Base-by-base conservation (phyloP, 2,329 filamentous ascomycete genomes). In the Cordyceps javanica region DNA sequence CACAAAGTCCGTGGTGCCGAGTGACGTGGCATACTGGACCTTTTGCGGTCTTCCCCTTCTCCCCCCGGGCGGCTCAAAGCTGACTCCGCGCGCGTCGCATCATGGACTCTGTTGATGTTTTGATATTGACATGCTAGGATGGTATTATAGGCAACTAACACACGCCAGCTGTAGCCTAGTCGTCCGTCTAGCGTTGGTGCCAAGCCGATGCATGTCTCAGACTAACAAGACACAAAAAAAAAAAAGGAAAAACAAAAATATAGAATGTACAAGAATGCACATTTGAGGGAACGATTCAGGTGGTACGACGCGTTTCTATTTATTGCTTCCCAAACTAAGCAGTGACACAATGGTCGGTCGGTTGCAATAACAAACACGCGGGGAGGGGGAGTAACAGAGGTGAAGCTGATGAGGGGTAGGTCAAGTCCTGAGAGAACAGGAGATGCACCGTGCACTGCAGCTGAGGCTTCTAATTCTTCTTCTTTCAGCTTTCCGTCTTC, bases 201-300 rank as follows among this genome's bases (percentile, higher is more conserved):
- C 41, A 19, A 55, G 52, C 46, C 52, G 52, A 55, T 39, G 41
- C 41, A 55, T 55, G 52, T 55, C 52, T 55, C 41, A 46, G 51
- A 54, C 52, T 19, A 30, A 21, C n/a, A 44, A 57, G 30, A 28
- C 16, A 10, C 42, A 30, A 46, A 19, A 26, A 23, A 42, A 54
- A 11, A 44, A 25, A 23, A 57, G 42, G 34, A 41, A 48, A 57
- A 52, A 19, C 3, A 11, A 39, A 28, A 38, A 23, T 25, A 45
- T 21, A 28, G 5, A 28, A 45, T n/a, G 26, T 34, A 44, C 5
- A 45, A 16, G 26, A 39, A 42, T 39, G 32, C 21, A 57, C 25
- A 19, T 49, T 34, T 32, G 52, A 28, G 26, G 46, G 41, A 36
- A 36, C n/a, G 11, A 32, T 19, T n/a, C 16, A 26, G 6, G 50